phyloP scores from a whole-genome alignment of 768 basidiomycete species.

The Lentinula raphanica region DNA sequence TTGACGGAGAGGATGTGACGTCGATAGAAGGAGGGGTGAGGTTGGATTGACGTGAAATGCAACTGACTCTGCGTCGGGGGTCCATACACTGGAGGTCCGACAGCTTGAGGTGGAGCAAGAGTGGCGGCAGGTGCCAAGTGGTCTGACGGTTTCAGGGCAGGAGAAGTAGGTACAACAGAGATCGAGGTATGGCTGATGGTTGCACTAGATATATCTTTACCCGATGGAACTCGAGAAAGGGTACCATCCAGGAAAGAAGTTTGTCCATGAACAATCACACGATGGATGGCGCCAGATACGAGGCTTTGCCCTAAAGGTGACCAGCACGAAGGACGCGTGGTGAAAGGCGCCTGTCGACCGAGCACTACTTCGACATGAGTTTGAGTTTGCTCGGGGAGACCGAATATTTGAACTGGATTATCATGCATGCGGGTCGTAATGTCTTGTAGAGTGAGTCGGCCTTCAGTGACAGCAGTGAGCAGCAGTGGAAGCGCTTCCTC shows the following conservation, averaged over 20 bases:
- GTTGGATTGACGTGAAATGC: constrained; percentile 38
- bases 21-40: constrained; percentile 86
- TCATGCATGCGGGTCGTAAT: constrained; percentile 82
- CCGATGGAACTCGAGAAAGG: constrained; percentile 51
- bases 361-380: constrained; percentile 92
- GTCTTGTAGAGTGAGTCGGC: constrained; percentile 76
- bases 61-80: constrained; percentile 23
- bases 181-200: constrained; percentile 38
- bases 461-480: constrained; percentile 77
- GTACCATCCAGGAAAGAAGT: constrained; percentile 87
- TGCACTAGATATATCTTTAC: constrained; percentile 69
- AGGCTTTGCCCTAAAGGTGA: constrained; percentile 69
- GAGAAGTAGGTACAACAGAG: constrained; percentile 2
- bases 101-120: constrained; percentile 14
- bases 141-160: constrained; percentile 15
- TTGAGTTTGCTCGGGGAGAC: constrained; percentile 77
- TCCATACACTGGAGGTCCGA: constrained; percentile 21
- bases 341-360: constrained; percentile 64
- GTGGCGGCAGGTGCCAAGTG: constrained; percentile 9
- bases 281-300: constrained; percentile 75
- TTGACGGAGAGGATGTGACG: constrained; percentile 93
- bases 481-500: constrained; percentile 86
- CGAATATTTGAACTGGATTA: constrained; percentile 90
- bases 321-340: constrained; percentile 54
- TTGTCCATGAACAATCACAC: constrained; percentile 86